A percentile compares a stretch with the other conserved stretches of the same genome.
Evolutionary conservation across 768 basidiomycete genomes (phyloP).

Genomic region (Gymnopilus junonius): DNA sequence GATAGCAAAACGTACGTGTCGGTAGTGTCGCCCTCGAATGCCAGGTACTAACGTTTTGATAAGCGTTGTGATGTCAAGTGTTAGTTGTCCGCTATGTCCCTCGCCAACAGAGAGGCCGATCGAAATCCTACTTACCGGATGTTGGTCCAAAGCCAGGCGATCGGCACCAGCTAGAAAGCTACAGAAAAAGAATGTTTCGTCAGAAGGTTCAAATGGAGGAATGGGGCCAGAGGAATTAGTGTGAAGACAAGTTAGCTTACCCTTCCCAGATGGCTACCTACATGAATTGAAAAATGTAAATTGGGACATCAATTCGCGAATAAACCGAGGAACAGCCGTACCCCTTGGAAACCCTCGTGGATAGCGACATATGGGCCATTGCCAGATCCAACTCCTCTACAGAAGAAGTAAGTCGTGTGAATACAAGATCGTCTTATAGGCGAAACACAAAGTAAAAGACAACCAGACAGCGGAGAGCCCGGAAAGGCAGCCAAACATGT

Average conservation of each 20-base stretch:
- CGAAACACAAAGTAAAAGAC: neutral
- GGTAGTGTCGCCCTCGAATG: slow-evolving; percentile 43
- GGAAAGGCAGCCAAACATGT: neutral
- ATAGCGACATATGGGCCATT: slow-evolving; percentile 60
- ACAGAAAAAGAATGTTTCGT: slow-evolving; percentile 15
- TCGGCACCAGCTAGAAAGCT: slow-evolving; percentile 81
- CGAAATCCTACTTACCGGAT: slow-evolving; percentile 59
- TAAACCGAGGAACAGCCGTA: slow-evolving; percentile 29
- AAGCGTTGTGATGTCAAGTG: slow-evolving; percentile 8
- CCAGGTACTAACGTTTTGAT: slow-evolving; percentile 43
- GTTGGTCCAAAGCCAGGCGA: slow-evolving; percentile 75
- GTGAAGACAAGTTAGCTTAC: slow-evolving; percentile 25
- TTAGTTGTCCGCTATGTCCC: slow-evolving; percentile 12
- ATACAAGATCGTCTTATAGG: neutral
- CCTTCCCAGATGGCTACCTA: slow-evolving; percentile 51
- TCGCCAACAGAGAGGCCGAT: slow-evolving; percentile 11
- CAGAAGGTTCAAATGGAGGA: neutral
- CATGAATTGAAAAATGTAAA: slow-evolving; percentile 1
- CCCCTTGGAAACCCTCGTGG: slow-evolving; percentile 70
- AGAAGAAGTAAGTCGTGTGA: slow-evolving; percentile 8
- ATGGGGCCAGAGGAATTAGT: neutral
- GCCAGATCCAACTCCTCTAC: slow-evolving; percentile 71
- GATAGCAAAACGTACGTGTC: slow-evolving; percentile 38
- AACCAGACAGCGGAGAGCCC: neutral
- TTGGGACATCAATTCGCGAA: neutral